phyloP scores from a whole-genome alignment of 805 yeast genomes.

The Ogataea nitratoaversa region DNA sequence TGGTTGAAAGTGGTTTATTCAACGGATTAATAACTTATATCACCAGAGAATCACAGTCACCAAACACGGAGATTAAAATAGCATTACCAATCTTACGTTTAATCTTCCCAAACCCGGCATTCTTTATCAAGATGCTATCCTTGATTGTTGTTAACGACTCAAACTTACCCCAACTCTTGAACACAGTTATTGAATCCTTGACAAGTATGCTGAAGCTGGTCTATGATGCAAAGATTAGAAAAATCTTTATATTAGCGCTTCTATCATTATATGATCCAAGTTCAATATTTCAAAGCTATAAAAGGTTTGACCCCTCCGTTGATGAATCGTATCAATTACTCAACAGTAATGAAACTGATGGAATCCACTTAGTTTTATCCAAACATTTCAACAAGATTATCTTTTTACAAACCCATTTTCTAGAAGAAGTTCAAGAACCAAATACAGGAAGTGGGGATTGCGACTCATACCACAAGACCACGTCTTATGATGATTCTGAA shows the following conservation, averaged over 20 bases:
- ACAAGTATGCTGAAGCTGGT: slow-evolving; percentile 39
- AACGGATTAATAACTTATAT: slow-evolving; percentile 38
- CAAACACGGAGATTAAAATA: slow-evolving; percentile 38
- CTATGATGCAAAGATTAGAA: slow-evolving; percentile 72
- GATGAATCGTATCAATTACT: slow-evolving; percentile 24
- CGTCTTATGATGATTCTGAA: slow-evolving; percentile 34
- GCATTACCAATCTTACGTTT: slow-evolving; percentile 37
- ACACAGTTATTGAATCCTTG: slow-evolving; percentile 22
- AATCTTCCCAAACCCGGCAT: slow-evolving; percentile 31
- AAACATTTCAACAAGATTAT: slow-evolving; percentile 26
- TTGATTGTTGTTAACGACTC: slow-evolving; percentile 25
- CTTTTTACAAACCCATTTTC: slow-evolving; percentile 33
- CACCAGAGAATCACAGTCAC: slow-evolving; percentile 40
- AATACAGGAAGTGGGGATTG: slow-evolving; percentile 47
- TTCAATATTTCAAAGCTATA: slow-evolving; percentile 10
- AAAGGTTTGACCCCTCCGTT: slow-evolving; percentile 13
- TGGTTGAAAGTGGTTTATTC: slow-evolving; percentile 43
- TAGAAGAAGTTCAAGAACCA: slow-evolving; percentile 73
- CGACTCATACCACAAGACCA: slow-evolving; percentile 43
- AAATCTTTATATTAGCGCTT: slow-evolving; percentile 35
- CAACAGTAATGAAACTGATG: slow-evolving; percentile 19
- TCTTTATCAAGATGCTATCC: slow-evolving; percentile 34
- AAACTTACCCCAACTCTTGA: slow-evolving; percentile 13
- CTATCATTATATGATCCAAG: slow-evolving; percentile 24
- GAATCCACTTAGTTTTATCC: slow-evolving; percentile 21